Percentiles rank a stretch among this genome's conserved stretches.
Evolutionary conservation across 2,329 filamentous ascomycete genomes (phyloP).

Genomic region (Apiospora marii): DNA sequence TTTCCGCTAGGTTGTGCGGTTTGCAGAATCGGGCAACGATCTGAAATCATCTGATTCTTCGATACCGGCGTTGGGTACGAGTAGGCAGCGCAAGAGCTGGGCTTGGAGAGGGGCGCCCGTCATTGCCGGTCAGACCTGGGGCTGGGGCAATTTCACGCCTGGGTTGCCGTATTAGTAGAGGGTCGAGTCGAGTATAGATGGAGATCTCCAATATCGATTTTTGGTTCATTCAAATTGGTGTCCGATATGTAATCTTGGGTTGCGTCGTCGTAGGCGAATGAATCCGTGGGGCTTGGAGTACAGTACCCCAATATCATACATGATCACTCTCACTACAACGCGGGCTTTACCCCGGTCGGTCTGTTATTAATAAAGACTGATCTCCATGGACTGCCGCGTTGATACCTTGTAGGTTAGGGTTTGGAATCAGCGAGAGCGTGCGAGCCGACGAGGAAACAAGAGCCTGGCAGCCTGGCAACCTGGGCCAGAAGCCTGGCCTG

Average conservation of each 20-base stretch:
- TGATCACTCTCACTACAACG: conserved; percentile 2
- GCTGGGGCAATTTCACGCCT: background rate
- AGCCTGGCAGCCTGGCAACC: conserved; percentile 17
- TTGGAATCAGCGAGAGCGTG: background rate
- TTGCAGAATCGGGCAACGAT: conserved; percentile 19
- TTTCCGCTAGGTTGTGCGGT: background rate
- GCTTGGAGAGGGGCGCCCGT: background rate
- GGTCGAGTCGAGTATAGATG: background rate
- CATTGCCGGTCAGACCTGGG: background rate
- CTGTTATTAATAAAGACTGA: conserved; percentile 5
- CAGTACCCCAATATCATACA: conserved; percentile 7
- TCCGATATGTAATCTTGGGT: conserved; percentile 1
- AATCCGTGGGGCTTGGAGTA: conserved; percentile 20
- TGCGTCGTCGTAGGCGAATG: conserved; percentile 16
- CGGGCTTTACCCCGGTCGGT: conserved; percentile 11
- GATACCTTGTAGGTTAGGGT: background rate
- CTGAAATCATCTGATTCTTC: conserved; percentile 17
- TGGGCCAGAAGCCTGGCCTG: conserved; percentile 1
- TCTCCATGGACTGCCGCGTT: conserved; percentile 14
- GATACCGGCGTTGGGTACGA: background rate
- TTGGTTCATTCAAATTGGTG: conserved; percentile 12
- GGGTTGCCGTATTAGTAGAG: background rate
- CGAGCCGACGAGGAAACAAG: conserved; percentile 4
- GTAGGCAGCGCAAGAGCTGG: background rate
- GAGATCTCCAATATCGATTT: conserved; percentile 4